phyloP scores from a whole-genome alignment of 441 rosid genomes.

The Manihot esculenta region DNA sequence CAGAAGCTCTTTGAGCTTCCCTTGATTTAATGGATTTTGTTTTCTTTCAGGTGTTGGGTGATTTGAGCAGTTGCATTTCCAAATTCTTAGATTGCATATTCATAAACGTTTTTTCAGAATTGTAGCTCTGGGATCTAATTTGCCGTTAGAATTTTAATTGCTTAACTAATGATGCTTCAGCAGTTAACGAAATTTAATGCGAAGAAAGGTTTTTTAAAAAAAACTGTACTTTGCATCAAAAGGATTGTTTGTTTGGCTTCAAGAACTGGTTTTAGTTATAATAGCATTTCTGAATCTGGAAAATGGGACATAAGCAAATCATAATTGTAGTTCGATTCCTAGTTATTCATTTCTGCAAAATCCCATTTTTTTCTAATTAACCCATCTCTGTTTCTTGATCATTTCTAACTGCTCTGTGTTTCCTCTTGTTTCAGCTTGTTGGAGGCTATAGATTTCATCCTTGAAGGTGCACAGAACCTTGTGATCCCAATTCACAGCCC shows the following conservation, averaged over 20 bases:
- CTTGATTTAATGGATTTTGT: too few species aligned
- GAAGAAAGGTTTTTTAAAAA: too few species aligned
- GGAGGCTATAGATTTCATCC: conserved; percentile 70
- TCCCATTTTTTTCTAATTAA: too few species aligned
- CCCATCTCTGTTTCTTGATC: neutral
- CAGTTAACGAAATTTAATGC: too few species aligned
- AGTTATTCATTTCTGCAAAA: too few species aligned
- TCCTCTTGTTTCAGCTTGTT: conserved; percentile 44
- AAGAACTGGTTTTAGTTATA: neutral
- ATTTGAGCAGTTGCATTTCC: conserved; percentile 41
- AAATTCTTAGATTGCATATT: neutral
- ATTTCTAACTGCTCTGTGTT: conserved; percentile 6
- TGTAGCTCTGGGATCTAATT: neutral
- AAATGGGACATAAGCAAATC: neutral
- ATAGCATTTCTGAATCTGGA: neutral
- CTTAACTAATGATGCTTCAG: too few species aligned
- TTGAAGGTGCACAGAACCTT: conserved; percentile 75
- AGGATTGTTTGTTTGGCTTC: neutral
- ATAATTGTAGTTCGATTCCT: too few species aligned
- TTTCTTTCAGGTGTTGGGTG: neutral
- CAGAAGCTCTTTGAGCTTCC: too few species aligned
- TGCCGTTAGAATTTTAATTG: too few species aligned
- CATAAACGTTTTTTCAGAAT: neutral
- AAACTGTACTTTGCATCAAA: neutral
- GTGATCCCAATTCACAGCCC: conserved; percentile 68